phyloP scores from a whole-genome alignment of 805 yeast genomes.

The Clavispora fructus region DNA sequence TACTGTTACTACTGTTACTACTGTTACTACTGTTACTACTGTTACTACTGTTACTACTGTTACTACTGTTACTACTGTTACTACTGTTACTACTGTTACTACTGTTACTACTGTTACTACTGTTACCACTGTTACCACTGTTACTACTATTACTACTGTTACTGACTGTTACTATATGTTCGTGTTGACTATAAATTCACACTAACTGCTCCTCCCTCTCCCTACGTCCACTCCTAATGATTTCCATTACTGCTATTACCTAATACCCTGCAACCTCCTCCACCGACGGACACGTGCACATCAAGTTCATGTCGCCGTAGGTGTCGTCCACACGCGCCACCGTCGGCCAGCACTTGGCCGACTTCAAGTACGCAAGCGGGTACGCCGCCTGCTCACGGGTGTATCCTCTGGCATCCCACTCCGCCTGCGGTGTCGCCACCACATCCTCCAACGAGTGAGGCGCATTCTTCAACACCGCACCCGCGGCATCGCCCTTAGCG shows the following conservation, averaged over 20 bases:
- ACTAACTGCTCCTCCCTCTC: too few species aligned
- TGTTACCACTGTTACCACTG: too few species aligned
- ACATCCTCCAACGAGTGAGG: conserved; percentile 88
- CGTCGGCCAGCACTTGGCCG: conserved; percentile 89
- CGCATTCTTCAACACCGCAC: conserved; percentile 74
- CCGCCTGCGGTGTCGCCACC: conserved; percentile 49
- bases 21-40: too few species aligned
- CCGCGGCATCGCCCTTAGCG: conserved; percentile 60
- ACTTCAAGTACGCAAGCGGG: conserved; percentile 71
- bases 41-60: too few species aligned
- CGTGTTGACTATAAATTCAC: too few species aligned
- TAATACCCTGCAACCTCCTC: conserved; percentile 54
- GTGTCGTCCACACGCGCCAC: conserved; percentile 92
- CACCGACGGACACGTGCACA: conserved; percentile 90
- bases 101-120: too few species aligned
- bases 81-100: too few species aligned
- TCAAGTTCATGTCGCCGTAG: conserved; percentile 85
- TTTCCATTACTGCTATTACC: neutral
- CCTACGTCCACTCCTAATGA: too few species aligned
- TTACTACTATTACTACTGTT: too few species aligned
- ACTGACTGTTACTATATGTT: too few species aligned
- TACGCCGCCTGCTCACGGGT: conserved; percentile 90
- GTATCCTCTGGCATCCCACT: conserved; percentile 85
- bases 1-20: too few species aligned
- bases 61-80: too few species aligned